Percentiles rank a stretch among this genome's conserved stretches.
phyloP scores from a whole-genome alignment of 1,139 yeast species.

The Debaryomyces nepalensis region DNA sequence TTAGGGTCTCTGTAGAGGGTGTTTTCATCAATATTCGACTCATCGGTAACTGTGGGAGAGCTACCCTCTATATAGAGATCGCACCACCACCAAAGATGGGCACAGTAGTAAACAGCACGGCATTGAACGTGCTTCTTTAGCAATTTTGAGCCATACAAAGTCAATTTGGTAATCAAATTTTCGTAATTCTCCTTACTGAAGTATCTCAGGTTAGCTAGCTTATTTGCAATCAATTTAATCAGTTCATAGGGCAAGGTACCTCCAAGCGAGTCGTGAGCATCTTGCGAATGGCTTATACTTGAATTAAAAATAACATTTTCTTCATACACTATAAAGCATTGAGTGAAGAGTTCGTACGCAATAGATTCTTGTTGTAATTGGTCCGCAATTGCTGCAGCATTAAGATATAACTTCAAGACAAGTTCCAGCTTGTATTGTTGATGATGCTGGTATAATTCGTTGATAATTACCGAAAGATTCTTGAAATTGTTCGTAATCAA shows the following conservation, averaged over 20 bases:
- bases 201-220: slow-evolving; percentile 62
- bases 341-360: slow-evolving; percentile 88
- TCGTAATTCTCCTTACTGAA: slow-evolving; percentile 72
- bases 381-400: slow-evolving; percentile 74
- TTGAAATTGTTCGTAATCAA: slow-evolving; percentile 63
- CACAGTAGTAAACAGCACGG: slow-evolving; percentile 82
- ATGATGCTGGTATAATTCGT: slow-evolving; percentile 62
- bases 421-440: slow-evolving; percentile 53
- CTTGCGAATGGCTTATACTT: slow-evolving; percentile 23
- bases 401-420: slow-evolving; percentile 55
- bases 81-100: slow-evolving; percentile 94
- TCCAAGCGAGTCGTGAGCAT: slow-evolving; percentile 45
- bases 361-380: slow-evolving; percentile 60
- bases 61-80: slow-evolving; percentile 44
- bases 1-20: slow-evolving; percentile 42
- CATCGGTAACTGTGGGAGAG: slow-evolving; percentile 24
- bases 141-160: slow-evolving; percentile 85
- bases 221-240: slow-evolving; percentile 58
- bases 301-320: slow-evolving; percentile 54
- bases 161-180: slow-evolving; percentile 78
- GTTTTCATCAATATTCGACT: slow-evolving; percentile 16
- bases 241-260: slow-evolving; percentile 47
- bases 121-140: slow-evolving; percentile 94
- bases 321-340: slow-evolving; percentile 86
- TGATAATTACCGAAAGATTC: slow-evolving; percentile 70